Evolutionary conservation across 2,329 filamentous ascomycete species (phyloP), one percentile per base, ranked within the genome.

Genomic region (Hirsutella minnesotensis): DNA sequence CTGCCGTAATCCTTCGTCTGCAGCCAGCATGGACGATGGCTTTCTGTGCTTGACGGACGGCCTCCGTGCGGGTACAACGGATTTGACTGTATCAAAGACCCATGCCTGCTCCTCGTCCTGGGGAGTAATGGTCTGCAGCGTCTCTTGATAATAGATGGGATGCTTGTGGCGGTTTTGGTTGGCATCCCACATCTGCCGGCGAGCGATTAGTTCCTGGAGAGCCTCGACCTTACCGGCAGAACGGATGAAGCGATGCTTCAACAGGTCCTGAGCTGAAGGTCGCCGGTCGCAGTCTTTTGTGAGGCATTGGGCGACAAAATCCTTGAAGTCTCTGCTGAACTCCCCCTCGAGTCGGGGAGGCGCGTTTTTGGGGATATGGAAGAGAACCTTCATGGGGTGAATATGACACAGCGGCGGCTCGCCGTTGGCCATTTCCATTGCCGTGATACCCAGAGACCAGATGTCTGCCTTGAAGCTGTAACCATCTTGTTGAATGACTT

Each of bases 1-100:
- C 52, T 70, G 70, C 47, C 72, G 72, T 60, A 82, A 65, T 18
- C 72, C 70, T 45, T 80, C 77, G 48, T 82, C 77, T n/a, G 71
- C 70, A 33, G 68, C 62, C 47, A 73, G 70, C 31, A 77, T 70
- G 5, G 73, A 71, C 1, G 75, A 79, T 4, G 75, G 67, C 46
- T 77, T 76, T 42, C 75, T 68, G 39, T 68, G 54, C 54, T 68
- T 74, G 42, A 70, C 64, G 0, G 67, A 68, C 13, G 67, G 63
- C 33, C 73, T 77, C 52, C 75, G 75, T 4, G 77, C 70, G 3
- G 58, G 60, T 1, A 53, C 72, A 27, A 81, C 69, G 0, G 84
- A 86, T 61, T 86, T 92, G 56, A 96, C 80, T 0, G 90, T 96
- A 56, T 95, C 90, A 58, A 96, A 96, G 2, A 94, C 83, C 90